Conservation (phyloP, 768 basidiomycete genomes). For the Hericium alpestre region DNA sequence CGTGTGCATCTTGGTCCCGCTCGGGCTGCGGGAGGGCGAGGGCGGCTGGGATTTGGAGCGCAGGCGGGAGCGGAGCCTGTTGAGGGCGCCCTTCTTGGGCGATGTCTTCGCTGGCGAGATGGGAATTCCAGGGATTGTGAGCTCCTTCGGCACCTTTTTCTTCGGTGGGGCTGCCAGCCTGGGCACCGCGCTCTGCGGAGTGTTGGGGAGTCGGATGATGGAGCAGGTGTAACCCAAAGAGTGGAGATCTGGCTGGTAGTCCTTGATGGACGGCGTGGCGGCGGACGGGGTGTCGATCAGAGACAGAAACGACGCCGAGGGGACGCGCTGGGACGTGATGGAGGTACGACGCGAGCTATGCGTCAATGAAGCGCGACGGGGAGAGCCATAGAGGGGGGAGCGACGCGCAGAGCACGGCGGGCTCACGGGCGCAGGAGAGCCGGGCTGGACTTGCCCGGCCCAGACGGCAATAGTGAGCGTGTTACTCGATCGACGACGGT, state of each 20-base stretch:
- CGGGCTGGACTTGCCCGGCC: conserved; percentile 62
- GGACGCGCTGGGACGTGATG: conserved; percentile 26
- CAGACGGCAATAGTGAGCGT: conserved; percentile 45
- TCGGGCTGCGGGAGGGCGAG: conserved; percentile 17
- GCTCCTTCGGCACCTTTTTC: neutral
- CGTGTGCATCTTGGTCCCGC: neutral
- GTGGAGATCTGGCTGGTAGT: conserved; percentile 45
- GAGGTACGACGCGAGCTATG: conserved; percentile 22
- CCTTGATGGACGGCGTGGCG: conserved; percentile 33
- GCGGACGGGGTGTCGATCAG: conserved; percentile 31
- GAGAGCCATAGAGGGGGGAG: conserved; percentile 16
- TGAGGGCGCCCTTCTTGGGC: conserved; percentile 22
- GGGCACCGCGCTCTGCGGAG: neutral
- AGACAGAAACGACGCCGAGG: conserved; percentile 40
- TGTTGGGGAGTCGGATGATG: conserved; percentile 31
- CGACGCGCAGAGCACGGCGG: conserved; percentile 15
- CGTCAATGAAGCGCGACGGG: conserved; percentile 23
- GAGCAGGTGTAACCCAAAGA: conserved; percentile 56
- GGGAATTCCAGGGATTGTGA: conserved; percentile 40
- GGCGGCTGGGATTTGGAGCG: conserved; percentile 26
- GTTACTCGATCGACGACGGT: conserved; percentile 32
- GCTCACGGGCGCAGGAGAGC: conserved; percentile 41
- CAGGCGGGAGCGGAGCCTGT: conserved; percentile 31
- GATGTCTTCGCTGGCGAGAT: conserved; percentile 14
- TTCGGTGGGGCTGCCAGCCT: neutral